phyloP scores from a whole-genome alignment of 164 flowering plant species.

The Warburgia ugandensis region DNA sequence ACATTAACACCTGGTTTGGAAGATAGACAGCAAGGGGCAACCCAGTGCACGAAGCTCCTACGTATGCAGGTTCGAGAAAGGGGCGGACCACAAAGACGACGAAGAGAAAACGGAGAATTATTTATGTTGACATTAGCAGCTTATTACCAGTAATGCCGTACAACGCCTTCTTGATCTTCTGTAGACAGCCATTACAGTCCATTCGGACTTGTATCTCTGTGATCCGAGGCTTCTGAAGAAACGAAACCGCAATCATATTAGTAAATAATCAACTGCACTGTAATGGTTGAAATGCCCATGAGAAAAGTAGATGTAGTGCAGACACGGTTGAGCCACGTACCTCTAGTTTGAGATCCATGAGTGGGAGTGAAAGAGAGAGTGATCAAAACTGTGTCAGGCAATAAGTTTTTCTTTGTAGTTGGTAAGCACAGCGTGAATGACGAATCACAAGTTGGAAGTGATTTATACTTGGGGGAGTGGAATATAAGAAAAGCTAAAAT shows the following conservation, averaged over 20 bases:
- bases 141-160: slow-evolving; percentile 54
- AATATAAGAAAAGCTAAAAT: slow-evolving; percentile 42
- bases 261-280: not conserved
- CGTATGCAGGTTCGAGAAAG: too few species aligned
- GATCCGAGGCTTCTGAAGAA: slow-evolving; percentile 58
- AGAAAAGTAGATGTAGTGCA: not conserved
- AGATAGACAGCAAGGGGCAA: too few species aligned
- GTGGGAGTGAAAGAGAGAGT: not conserved
- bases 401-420: slow-evolving; percentile 11
- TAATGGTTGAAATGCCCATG: not conserved
- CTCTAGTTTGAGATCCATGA: slow-evolving; percentile 62
- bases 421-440: slow-evolving; percentile 14
- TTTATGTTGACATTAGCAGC: too few species aligned
- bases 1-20: too few species aligned
- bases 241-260: not conserved
- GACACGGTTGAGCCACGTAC: slow-evolving; percentile 17
- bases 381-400: not conserved
- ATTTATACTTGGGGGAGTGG: slow-evolving; percentile 28
- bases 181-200: slow-evolving; percentile 97
- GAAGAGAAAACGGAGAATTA: not conserved
- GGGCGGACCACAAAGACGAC: not conserved
- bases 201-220: slow-evolving; percentile 82
- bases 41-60: too few species aligned
- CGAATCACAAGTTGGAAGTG: slow-evolving; percentile 36
- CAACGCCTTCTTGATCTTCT: slow-evolving; percentile 89